These are phyloP conservation scores for Gaeumannomyces tritici DNA, from an alignment of 2,329 filamentous ascomycete genomes.

Conservation along the genomic window DNA sequence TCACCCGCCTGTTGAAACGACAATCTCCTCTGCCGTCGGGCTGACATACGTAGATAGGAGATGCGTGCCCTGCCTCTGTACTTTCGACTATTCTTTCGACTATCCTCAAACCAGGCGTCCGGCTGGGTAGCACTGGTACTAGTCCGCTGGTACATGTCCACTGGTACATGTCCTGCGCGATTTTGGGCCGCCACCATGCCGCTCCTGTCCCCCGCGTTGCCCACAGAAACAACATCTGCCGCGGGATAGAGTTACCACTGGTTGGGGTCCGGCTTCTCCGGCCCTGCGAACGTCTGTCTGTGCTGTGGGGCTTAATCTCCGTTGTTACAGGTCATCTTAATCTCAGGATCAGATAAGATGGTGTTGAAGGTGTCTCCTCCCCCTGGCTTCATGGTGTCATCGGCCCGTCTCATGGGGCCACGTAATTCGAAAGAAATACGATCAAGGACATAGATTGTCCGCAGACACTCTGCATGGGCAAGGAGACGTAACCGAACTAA, in stretches of 20 bases:
- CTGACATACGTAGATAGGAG: neutral
- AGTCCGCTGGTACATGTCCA: too few species aligned
- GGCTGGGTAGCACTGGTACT: too few species aligned
- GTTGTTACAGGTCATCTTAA: neutral
- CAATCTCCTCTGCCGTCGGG: neutral
- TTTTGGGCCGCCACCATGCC: neutral
- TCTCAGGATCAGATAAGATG: constrained; percentile 8
- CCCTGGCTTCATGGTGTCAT: too few species aligned
- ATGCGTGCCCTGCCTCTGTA: neutral
- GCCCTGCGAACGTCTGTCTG: neutral
- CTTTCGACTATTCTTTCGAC: neutral
- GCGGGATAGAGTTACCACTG: neutral
- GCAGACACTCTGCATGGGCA: too few species aligned
- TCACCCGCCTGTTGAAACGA: neutral
- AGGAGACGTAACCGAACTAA: too few species aligned
- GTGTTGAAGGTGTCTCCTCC: neutral
- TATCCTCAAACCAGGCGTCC: too few species aligned
- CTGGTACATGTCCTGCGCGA: neutral
- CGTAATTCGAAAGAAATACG: too few species aligned
- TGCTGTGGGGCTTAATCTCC: neutral
- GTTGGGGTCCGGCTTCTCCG: neutral
- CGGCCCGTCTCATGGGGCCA: too few species aligned
- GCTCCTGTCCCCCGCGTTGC: too few species aligned
- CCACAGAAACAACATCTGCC: neutral
- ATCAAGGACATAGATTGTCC: too few species aligned